These are phyloP conservation scores for Eudorina sp. DNA, from an alignment of 139 green algal genomes.

Conservation along the genomic window DNA sequence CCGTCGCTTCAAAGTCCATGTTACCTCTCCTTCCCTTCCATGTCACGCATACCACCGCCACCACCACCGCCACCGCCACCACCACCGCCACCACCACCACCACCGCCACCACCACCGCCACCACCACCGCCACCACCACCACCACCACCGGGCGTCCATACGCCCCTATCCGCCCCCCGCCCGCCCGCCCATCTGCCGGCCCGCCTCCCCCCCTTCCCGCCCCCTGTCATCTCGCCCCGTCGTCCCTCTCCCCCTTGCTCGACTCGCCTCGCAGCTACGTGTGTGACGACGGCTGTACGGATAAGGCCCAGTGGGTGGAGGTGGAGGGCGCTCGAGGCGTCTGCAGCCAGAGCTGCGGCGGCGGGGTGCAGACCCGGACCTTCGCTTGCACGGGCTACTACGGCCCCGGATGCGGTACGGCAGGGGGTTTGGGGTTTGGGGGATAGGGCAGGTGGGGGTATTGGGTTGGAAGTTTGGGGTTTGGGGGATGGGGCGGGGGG, in stretches of 20 bases:
- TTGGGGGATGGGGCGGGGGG: background rate
- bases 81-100: too few relatives aligned
- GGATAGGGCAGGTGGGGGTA: background rate
- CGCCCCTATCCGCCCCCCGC: too few relatives aligned
- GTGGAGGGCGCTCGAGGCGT: background rate
- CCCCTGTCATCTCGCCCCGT: background rate
- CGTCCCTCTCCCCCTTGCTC: background rate
- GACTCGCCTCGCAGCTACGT: background rate
- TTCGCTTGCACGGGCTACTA: background rate
- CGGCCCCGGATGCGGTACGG: constrained; percentile 8
- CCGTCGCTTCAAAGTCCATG: too few relatives aligned
- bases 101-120: too few relatives aligned
- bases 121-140: too few relatives aligned
- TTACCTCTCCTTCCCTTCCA: too few relatives aligned
- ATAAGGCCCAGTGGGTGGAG: constrained; percentile 34
- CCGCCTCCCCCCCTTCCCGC: background rate
- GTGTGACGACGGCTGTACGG: constrained; percentile 38
- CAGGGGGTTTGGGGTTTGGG: background rate
- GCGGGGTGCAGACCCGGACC: background rate
- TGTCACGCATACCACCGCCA: too few relatives aligned
- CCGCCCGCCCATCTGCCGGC: too few relatives aligned
- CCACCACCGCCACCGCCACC: too few relatives aligned
- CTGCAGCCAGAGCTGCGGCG: constrained; percentile 18
- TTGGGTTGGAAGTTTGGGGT: background rate
- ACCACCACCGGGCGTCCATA: too few relatives aligned